phyloP scores from a whole-genome alignment of 805 yeast genomes.

The Kuraishia ogatae region DNA sequence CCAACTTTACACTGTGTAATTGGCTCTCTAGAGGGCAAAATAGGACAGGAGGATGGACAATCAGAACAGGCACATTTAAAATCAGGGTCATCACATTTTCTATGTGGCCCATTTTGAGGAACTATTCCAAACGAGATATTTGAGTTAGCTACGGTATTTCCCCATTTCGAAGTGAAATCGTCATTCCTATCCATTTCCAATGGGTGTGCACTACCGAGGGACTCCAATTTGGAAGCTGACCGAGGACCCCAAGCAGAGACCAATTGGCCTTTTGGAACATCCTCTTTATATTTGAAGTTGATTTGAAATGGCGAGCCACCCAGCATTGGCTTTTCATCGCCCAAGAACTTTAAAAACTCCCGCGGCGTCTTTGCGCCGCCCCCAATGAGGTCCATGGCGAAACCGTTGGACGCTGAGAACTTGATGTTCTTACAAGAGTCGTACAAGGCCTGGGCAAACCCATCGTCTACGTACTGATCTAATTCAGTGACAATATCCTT shows the following conservation, averaged over 20 bases:
- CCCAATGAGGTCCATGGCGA: conserved; percentile 93
- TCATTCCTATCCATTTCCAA: too few species aligned
- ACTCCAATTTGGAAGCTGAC: too few species aligned
- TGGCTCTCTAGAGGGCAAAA: conserved; percentile 36
- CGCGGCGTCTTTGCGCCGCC: conserved; percentile 84
- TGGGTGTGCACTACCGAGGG: too few species aligned
- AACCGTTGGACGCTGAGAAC: conserved; percentile 91
- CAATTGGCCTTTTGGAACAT: conserved; percentile 7
- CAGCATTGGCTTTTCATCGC: conserved; percentile 86
- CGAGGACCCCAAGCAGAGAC: too few species aligned
- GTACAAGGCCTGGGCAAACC: conserved; percentile 56
- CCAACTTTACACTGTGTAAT: conserved; percentile 45
- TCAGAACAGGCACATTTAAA: conserved; percentile 88
- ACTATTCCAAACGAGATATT: conserved; percentile 17
- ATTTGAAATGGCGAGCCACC: conserved; percentile 98
- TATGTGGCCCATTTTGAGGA: conserved; percentile 18
- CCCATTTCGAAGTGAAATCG: too few species aligned
- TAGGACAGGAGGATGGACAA: conserved; percentile 76
- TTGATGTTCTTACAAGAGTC: conserved; percentile 86
- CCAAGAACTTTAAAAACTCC: conserved; percentile 77
- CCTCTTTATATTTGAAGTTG: conserved; percentile 48
- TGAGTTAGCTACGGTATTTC: too few species aligned
- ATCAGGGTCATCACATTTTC: conserved; percentile 50
- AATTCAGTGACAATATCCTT: conserved; percentile 62
- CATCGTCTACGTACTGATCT: conserved; percentile 48